These are phyloP conservation scores for Mycena latifolia DNA, from an alignment of 768 basidiomycete species.

Conservation along the genomic window DNA sequence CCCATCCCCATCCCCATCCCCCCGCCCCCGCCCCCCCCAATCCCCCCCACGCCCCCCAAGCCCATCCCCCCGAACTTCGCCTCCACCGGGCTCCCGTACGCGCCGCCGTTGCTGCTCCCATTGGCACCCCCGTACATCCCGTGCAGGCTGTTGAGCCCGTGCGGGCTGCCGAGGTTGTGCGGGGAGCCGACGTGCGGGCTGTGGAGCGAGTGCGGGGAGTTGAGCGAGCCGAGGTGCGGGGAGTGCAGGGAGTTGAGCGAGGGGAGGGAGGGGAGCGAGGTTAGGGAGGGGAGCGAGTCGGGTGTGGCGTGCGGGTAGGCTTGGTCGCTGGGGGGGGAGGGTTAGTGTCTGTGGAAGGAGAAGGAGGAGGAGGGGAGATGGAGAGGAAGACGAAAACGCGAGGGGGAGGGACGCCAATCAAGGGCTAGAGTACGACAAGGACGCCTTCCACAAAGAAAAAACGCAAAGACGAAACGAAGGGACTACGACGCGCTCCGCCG, in stretches of 20 bases:
- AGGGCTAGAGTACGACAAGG: no score
- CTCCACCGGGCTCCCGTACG: conserved; percentile 24
- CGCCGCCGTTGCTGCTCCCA: no score
- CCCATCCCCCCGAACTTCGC: conserved; percentile 16
- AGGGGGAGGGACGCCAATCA: no score
- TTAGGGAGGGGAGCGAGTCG: conserved; percentile 34
- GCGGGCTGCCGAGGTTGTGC: not conserved
- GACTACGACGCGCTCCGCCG: no score
- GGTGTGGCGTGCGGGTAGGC: conserved; percentile 30
- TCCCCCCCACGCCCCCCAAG: conserved; percentile 3
- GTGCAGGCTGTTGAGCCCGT: no score
- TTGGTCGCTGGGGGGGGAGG: no score
- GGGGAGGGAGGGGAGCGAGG: conserved; percentile 50
- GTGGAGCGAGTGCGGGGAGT: conserved; percentile 41
- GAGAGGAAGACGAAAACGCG: no score
- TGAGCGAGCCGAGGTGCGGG: not conserved
- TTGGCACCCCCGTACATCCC: no score
- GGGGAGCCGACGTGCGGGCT: not conserved
- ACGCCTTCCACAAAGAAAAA: not conserved
- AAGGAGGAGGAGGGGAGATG: no score
- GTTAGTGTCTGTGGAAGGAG: no score
- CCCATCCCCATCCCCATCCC: no score
- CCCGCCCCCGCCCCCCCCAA: not conserved
- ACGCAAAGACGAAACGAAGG: not conserved
- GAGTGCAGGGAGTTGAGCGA: conserved; percentile 40